phyloP scores from a whole-genome alignment of 768 basidiomycete species.

The Cystofilobasidium macerans region DNA sequence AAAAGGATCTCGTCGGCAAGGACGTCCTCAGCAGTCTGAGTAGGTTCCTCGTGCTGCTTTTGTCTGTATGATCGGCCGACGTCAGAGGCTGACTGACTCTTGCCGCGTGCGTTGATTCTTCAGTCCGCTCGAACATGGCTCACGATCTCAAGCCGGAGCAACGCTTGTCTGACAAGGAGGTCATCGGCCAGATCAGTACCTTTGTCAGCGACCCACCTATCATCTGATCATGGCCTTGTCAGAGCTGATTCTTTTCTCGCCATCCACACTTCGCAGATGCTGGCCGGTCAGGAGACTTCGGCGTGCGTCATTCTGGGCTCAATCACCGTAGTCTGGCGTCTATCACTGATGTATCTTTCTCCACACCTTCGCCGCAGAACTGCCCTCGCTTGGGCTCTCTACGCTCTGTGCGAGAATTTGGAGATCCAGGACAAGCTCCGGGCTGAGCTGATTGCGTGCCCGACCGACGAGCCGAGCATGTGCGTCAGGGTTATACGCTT shows the following conservation, averaged over 20 bases:
- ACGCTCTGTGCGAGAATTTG: constrained; percentile 58
- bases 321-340: constrained; percentile 69
- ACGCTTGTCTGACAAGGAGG: constrained; percentile 73
- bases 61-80: background rate
- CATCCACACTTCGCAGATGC: constrained; percentile 28
- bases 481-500: constrained; percentile 25
- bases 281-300: constrained; percentile 49
- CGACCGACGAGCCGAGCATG: constrained; percentile 34
- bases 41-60: constrained; percentile 40
- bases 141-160: constrained; percentile 46
- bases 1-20: constrained; percentile 50
- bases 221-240: too few species aligned
- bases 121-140: constrained; percentile 75
- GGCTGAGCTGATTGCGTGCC: constrained; percentile 48
- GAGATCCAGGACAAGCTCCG: constrained; percentile 60
- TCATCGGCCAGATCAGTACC: constrained; percentile 73
- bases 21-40: constrained; percentile 68
- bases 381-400: constrained; percentile 71
- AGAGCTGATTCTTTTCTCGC: too few species aligned
- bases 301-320: constrained; percentile 50
- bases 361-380: constrained; percentile 47
- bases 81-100: background rate
- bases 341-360: constrained; percentile 52
- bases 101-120: background rate
- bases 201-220: constrained; percentile 52